A percentile compares a stretch with the other conserved stretches of the same genome.
phyloP scores from a whole-genome alignment of 1,139 yeast genomes.

The Trichomonascaceae sp. region DNA sequence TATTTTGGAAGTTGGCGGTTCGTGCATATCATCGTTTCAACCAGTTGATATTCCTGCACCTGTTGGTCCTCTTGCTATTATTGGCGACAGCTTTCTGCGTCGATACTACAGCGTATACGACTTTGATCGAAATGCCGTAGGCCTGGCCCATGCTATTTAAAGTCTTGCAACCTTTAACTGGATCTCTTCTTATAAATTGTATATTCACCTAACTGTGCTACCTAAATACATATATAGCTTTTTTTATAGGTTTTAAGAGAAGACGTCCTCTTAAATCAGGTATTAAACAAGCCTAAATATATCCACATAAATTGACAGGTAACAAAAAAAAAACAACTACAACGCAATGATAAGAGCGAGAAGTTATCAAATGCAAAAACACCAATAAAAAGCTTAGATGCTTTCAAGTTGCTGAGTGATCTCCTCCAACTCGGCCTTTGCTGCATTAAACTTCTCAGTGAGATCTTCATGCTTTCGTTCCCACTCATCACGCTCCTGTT shows the following conservation, averaged over 20 bases:
- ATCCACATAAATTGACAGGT: neutral
- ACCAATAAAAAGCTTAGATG: conserved; percentile 44
- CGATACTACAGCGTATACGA: conserved; percentile 91
- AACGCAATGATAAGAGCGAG: neutral
- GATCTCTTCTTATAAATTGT: conserved; percentile 1
- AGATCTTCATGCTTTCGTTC: conserved; percentile 91
- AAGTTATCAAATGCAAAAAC: neutral
- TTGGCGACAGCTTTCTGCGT: conserved; percentile 97
- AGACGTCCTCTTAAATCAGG: neutral
- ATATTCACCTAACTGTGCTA: conserved; percentile 1
- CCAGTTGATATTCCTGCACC: conserved; percentile 98
- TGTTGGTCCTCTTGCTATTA: conserved; percentile 89
- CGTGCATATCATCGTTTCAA: conserved; percentile 92
- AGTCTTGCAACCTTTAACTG: neutral
- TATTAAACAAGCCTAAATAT: neutral
- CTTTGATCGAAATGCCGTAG: conserved; percentile 82
- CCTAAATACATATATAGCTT: neutral
- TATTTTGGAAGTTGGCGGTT: conserved; percentile 86
- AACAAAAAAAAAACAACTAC: neutral
- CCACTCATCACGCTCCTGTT: conserved; percentile 85
- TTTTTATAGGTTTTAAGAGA: neutral
- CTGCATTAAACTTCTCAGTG: conserved; percentile 69
- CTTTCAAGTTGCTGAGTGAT: conserved; percentile 90
- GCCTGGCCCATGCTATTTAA: conserved; percentile 55
- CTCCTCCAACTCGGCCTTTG: conserved; percentile 89